Evolutionary conservation across 208 protist genomes (phyloP), one percentile per base, ranked within the genome.

Genomic region (Leishmania martiniquensis): DNA sequence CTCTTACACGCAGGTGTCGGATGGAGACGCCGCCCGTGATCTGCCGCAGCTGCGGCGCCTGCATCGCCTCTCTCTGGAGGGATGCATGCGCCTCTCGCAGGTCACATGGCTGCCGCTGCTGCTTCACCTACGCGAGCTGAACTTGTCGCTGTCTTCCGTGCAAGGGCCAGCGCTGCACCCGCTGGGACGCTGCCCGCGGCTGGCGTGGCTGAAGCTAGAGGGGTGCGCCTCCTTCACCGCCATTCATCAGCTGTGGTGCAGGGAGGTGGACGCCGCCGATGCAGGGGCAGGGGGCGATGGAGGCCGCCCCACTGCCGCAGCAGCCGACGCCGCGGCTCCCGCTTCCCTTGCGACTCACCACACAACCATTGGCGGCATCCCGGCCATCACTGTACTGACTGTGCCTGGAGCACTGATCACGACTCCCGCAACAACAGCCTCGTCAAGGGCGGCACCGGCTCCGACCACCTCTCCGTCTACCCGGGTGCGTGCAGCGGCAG

Each of bases 1-100:
- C 44, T 90, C 89, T 39, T 93, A 87, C 78, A 93, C 89, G 1
- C 76, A 85, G 45, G 74, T 93, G 17, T 65, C 60, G 20, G 83
- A 90, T 70, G 77, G 60, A 4, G 86, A 85, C 44, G 79, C 79
- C 32, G 80, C 79, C 29, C 75, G 72, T 57, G 87, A 90, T 78
- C 17, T 93, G 34, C 85, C 89, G 9, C 80, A 63, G 47, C 80
- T 93, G 75, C 73, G 70, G 6, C 39, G 72, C 37, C 65, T 93
- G 44, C 75, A 51, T 22, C 77, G 75, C 45, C 85, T 93, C 13
- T 93, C 85, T 29, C 78, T 93, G 10, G 86, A 93, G 42, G 89
- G 89, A 37, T 93, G 89, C 66, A 70, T 75, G n/a, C 80, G 70
- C 15, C 77, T 93, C 37, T 68, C 78, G 2, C 60, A 81, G 42